phyloP scores from a whole-genome alignment of 2,329 filamentous ascomycete genomes.

The Fusarium sp. region DNA sequence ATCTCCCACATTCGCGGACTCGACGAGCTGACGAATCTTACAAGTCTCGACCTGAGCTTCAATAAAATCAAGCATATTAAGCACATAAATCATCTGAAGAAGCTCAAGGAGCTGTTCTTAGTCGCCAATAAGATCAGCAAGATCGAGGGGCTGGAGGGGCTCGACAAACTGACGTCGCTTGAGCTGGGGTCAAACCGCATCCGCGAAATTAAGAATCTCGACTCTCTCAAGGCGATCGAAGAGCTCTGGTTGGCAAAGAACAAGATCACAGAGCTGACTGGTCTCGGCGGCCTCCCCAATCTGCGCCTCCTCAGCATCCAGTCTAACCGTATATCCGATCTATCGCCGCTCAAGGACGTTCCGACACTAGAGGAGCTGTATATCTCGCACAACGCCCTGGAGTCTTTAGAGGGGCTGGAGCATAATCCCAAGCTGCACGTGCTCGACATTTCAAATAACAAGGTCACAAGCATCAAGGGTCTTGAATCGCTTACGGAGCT shows the following conservation, averaged over 20 bases:
- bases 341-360: conserved; percentile 79
- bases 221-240: conserved; percentile 79
- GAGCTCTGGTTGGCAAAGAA: conserved; percentile 97
- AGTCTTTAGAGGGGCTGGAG: conserved; percentile 78
- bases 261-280: conserved; percentile 87
- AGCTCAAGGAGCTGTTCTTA: conserved; percentile 87
- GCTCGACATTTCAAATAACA: conserved; percentile 91
- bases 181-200: conserved; percentile 95
- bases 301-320: conserved; percentile 93
- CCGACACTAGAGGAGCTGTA: conserved; percentile 90
- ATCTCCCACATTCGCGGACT: conserved; percentile 88
- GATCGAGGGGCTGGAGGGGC: conserved; percentile 84
- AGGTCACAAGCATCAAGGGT: conserved; percentile 78
- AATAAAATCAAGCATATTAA: conserved; percentile 99
- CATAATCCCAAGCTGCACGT: conserved; percentile 74
- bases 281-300: conserved; percentile 78
- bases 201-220: conserved; percentile 86
- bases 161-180: conserved; percentile 81
- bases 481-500: conserved; percentile 75
- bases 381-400: conserved; percentile 93
- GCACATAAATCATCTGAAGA: conserved; percentile 78
- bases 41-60: conserved; percentile 89
- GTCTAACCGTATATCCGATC: conserved; percentile 86
- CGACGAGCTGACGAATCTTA: conserved; percentile 80
- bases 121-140: conserved; percentile 92